Base-by-base conservation (phyloP, 164 flowering plant genomes). In the Kalanchoe fedtschenkoi region DNA sequence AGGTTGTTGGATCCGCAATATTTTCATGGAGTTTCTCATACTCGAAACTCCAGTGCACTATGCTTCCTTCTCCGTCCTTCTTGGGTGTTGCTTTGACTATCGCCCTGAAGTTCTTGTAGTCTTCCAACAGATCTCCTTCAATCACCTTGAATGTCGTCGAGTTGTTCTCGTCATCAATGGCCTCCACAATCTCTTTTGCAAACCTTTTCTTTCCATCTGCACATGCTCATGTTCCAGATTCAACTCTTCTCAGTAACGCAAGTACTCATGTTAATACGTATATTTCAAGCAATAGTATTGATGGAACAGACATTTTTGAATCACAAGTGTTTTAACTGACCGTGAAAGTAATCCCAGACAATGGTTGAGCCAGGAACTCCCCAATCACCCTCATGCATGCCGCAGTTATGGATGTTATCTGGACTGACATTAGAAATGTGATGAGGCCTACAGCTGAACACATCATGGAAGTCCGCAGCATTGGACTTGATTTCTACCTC, bases 21-120 rank as follows among this genome's bases (percentile, higher is more conserved):
- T 60, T 54, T 6, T 63, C 78, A 24, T 70, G 58, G 28, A 62
- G 58, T 64, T 74, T 78, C 66, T 78, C 80, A 43, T 74, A 77
- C 24, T 80, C 79, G 16, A 72, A 11, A 15, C 68, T 73, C 80
- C 81, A 78, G 6, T 55, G 74, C 38, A 79, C 74, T 35, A 82
- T 38, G 28, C 75, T 66, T 19, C 75, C 74, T 13, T 68, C 71
- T 0, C 73, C 79, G 14, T 64, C 30, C 5, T 61, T 34, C 46
- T 65, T 65, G 2, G 70, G 53, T 3, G 65, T 69, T 11, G 65
- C 70, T 28, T 41, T 56, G 9, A 66, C 14, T 0, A 10, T 42
- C 0, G 39, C 13, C 39, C 8, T 66, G 60, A 71, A 71, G 35
- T 58, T 46, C 64, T 72, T 72, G 67, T 61, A 72, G 8, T 37